A percentile compares a stretch with the other conserved stretches of the same genome.
These are phyloP conservation scores for Hortiboletus campestris DNA, from an alignment of 768 basidiomycete species.

Conservation along the genomic window DNA sequence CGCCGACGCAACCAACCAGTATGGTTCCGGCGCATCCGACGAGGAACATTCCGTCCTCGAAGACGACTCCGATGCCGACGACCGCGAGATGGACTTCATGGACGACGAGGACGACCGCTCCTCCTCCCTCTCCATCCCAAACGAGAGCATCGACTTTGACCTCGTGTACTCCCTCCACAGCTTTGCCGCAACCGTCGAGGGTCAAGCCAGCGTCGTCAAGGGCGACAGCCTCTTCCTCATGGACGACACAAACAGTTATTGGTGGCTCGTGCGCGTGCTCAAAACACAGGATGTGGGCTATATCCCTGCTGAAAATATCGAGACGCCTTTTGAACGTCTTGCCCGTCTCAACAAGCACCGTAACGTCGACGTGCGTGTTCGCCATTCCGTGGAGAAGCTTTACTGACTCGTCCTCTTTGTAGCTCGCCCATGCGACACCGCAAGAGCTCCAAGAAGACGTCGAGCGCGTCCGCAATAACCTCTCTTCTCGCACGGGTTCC, in stretches of 20 bases:
- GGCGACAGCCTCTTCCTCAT: slow-evolving; percentile 95
- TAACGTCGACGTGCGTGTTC: slow-evolving; percentile 83
- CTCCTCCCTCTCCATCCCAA: slow-evolving; percentile 82
- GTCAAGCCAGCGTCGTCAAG: slow-evolving; percentile 98
- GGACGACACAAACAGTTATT: slow-evolving; percentile 99
- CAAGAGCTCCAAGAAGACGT: slow-evolving; percentile 59
- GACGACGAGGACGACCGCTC: slow-evolving; percentile 78
- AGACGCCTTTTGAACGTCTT: slow-evolving; percentile 95
- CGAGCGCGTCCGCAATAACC: slow-evolving; percentile 53
- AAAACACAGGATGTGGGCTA: slow-evolving; percentile 99
- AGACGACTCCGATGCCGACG: slow-evolving; percentile 77
- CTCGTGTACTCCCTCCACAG: slow-evolving; percentile 92
- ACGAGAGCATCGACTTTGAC: slow-evolving; percentile 92
- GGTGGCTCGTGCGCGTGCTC: slow-evolving; percentile 99
- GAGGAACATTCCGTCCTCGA: slow-evolving; percentile 82
- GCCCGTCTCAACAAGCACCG: slow-evolving; percentile 95
- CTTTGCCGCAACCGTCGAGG: slow-evolving; percentile 97
- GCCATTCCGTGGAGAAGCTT: background rate
- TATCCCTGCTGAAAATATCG: slow-evolving; percentile 98
- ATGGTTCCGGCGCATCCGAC: slow-evolving; percentile 49
- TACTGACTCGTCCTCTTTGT: background rate
- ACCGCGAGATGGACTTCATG: slow-evolving; percentile 61
- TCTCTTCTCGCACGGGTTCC: slow-evolving; percentile 47
- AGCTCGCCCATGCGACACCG: slow-evolving; percentile 36
- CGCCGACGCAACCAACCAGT: slow-evolving; percentile 43